A percentile compares a stretch with the other conserved stretches of the same genome.
Conservation (phyloP, 2,329 filamentous ascomycete species). For the Fusarium coffeatum region DNA sequence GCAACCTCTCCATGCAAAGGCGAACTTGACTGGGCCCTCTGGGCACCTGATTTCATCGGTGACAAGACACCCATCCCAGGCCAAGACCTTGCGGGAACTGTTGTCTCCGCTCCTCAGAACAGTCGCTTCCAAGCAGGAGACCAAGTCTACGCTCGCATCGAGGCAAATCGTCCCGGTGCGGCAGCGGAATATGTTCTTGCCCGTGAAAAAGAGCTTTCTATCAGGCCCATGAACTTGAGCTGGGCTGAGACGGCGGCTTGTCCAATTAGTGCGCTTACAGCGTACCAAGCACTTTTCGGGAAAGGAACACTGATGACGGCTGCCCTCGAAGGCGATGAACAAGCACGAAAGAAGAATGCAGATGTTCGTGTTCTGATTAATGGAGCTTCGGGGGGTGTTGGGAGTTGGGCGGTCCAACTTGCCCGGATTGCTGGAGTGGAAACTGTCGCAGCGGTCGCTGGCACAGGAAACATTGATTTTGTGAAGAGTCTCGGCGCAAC, state of each 20-base stretch:
- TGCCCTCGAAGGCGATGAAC: slow-evolving; percentile 1
- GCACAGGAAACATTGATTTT: slow-evolving; percentile 11
- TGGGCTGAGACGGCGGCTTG: slow-evolving; percentile 50
- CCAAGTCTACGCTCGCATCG: background rate
- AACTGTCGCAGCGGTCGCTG: slow-evolving; percentile 1
- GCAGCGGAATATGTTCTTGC: background rate
- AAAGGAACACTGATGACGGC: slow-evolving; percentile 3
- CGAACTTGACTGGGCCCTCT: slow-evolving; percentile 49
- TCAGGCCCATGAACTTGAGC: background rate
- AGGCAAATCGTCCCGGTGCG: background rate
- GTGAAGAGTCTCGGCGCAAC: slow-evolving; percentile 19
- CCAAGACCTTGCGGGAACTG: slow-evolving; percentile 54
- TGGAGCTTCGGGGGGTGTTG: slow-evolving; percentile 23
- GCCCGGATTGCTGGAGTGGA: slow-evolving; percentile 14
- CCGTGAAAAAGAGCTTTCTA: background rate
- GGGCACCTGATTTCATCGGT: slow-evolving; percentile 37
- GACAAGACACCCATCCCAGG: slow-evolving; percentile 48
- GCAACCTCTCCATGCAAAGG: slow-evolving; percentile 39
- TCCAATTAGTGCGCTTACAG: slow-evolving; percentile 56
- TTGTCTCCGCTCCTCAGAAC: slow-evolving; percentile 40
- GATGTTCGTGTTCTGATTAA: slow-evolving; percentile 20
- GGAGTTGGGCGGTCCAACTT: slow-evolving; percentile 31
- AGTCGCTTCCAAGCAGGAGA: background rate
- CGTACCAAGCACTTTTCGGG: slow-evolving; percentile 53
- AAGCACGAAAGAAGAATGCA: background rate